Evolutionary conservation across 176 grass and related monocot species (phyloP), one percentile per base, ranked within the genome.

Genomic region (Rhynchospora tenuis): DNA sequence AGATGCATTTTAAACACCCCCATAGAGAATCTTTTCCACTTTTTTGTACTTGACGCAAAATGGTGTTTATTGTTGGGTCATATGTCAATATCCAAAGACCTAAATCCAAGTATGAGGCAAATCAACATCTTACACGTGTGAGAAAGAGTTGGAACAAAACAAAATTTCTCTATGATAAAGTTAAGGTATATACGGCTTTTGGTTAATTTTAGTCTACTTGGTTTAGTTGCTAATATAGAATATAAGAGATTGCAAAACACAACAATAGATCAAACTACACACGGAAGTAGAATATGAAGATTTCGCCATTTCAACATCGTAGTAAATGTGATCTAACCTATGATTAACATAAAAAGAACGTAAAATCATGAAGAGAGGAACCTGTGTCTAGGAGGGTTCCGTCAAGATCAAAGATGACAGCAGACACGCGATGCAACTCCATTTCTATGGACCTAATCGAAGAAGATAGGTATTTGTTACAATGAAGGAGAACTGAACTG

Each of bases 351-450:
- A 20, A n/a, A 3, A 46, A 45, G 62, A 9, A 73, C 47, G 69
- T 8, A 48, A 58, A 9, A 11, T 6, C 24, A 71, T 31, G 24
- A 19, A 57, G 78, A 87, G 63, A 43, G 14, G 0, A 12, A 86
- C 92, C 92, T 58, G 90, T 86, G 86, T 93, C 92, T 5, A 98
- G 56, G 51, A 98, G 85, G 9, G 95, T 98, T 74, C 95, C 95
- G 48, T 94, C 95, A 65, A 98, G 85, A 73, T 98, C 95, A 26
- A 98, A 87, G 68, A 98, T 93, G 57, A 94, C 90, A 15, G 90
- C 92, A 9, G 73, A 82, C 38, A 94, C 59, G 29, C 59, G 71
- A 57, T 33, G 77, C 59, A 45, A 11, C 16, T 86, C 92, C 95
- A 98, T 98, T 56, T 77, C 9, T 6, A 19, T 69, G 90, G 17